Conservation (phyloP, 2,329 filamentous ascomycete species). For the Aspergillus quadrilineatus region DNA sequence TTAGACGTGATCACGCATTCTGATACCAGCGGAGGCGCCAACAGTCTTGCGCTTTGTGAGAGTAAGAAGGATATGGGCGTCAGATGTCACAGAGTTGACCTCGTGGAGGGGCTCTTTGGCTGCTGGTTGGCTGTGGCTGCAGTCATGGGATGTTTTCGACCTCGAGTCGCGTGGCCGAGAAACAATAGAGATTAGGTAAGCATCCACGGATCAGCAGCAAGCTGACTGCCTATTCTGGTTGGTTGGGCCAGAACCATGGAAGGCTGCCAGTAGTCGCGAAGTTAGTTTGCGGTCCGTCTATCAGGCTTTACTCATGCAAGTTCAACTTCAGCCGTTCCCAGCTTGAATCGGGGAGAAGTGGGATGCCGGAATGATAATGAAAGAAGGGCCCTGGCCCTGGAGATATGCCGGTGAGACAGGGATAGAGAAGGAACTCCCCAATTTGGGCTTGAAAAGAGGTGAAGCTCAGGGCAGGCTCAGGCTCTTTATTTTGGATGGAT, state of each 20-base stretch:
- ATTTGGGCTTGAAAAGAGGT: not conserved
- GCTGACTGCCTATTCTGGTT: conserved; percentile 5
- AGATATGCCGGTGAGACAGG: not conserved
- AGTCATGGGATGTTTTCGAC: conserved; percentile 16
- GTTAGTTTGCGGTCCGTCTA: not conserved
- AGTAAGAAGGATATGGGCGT: conserved; percentile 1
- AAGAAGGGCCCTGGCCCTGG: not conserved
- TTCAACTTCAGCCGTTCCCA: too few relatives aligned
- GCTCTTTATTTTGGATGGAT: not conserved
- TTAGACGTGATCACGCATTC: not conserved
- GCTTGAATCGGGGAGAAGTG: not conserved
- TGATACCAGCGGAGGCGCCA: not conserved
- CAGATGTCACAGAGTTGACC: not conserved
- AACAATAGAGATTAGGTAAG: not conserved
- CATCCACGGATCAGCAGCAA: not conserved
- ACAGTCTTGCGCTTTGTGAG: not conserved
- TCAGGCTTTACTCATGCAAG: too few relatives aligned
- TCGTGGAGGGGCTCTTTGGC: conserved; percentile 13
- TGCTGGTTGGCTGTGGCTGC: conserved; percentile 14
- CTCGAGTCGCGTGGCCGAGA: conserved; percentile 16
- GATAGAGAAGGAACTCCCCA: conserved; percentile 7
- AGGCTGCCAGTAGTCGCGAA: not conserved
- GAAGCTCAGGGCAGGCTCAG: not conserved
- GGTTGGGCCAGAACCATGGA: conserved; percentile 1
- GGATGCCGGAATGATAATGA: not conserved